Percentiles rank a stretch among this genome's conserved stretches.
phyloP scores from a whole-genome alignment of 192 early-diverging fungal genomes.

The Backusella morwellensis region DNA sequence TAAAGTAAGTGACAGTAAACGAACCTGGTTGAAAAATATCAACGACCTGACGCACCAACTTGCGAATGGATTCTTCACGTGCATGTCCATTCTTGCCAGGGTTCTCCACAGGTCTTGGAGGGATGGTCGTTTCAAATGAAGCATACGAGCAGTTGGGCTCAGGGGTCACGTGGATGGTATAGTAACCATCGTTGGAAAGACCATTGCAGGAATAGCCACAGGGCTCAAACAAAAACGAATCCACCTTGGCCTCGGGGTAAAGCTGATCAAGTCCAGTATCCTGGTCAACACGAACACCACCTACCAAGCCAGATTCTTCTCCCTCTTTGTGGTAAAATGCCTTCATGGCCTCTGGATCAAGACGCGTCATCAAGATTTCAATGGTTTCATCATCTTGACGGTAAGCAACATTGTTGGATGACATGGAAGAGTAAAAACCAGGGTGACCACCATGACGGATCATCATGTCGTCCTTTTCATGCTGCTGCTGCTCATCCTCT shows the following conservation, averaged over 20 bases:
- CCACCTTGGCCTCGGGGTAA: constrained; percentile 78
- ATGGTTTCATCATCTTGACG: constrained; percentile 75
- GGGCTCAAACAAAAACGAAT: constrained; percentile 92
- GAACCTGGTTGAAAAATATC: constrained; percentile 79
- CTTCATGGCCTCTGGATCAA: constrained; percentile 78
- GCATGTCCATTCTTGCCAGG: background rate
- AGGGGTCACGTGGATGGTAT: constrained; percentile 98
- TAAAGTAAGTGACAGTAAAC: constrained; percentile 80
- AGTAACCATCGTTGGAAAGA: constrained; percentile 79
- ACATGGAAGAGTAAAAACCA: background rate
- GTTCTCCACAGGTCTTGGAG: constrained; percentile 41
- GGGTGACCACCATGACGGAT: background rate
- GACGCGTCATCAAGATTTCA: constrained; percentile 95
- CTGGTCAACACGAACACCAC: constrained; percentile 69
- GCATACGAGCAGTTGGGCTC: constrained; percentile 97
- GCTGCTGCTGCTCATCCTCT: background rate
- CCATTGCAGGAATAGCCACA: constrained; percentile 98
- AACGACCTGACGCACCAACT: constrained; percentile 73
- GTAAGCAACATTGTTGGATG: constrained; percentile 5
- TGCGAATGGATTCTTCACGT: constrained; percentile 33
- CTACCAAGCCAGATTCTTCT: constrained; percentile 75
- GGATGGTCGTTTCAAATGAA: constrained; percentile 91
- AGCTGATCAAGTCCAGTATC: constrained; percentile 78
- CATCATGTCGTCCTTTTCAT: background rate
- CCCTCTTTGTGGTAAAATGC: constrained; percentile 67